Evolutionary conservation across 805 yeast species (phyloP).

Genomic region (Saturnispora silvae): DNA sequence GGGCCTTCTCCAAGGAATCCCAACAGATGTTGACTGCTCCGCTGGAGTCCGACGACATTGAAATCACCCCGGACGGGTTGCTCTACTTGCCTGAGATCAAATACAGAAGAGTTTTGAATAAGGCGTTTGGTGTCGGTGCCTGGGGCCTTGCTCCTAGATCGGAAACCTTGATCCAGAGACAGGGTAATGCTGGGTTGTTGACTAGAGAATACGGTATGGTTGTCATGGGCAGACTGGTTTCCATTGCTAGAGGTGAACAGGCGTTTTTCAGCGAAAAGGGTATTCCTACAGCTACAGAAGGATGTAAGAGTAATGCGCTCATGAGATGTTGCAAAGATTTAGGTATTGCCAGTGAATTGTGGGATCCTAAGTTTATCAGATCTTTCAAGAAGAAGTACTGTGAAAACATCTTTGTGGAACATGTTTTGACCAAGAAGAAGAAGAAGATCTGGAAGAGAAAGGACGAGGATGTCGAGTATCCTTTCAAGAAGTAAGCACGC

Average conservation of each 20-base stretch:
- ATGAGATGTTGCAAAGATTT: conserved; percentile 98
- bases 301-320: conserved; percentile 90
- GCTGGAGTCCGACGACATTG: conserved; percentile 65
- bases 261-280: conserved; percentile 80
- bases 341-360: conserved; percentile 91
- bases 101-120: conserved; percentile 78
- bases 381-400: conserved; percentile 54
- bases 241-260: conserved; percentile 93
- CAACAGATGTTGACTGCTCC: conserved; percentile 52
- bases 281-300: conserved; percentile 92
- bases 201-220: conserved; percentile 87
- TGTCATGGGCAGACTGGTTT: conserved; percentile 78
- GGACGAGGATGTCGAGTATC: conserved; percentile 75
- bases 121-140: conserved; percentile 96
- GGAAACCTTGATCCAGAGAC: conserved; percentile 53
- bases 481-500: conserved; percentile 48
- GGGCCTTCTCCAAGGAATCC: conserved; percentile 57
- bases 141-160: conserved; percentile 97
- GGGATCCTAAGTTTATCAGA: conserved; percentile 92
- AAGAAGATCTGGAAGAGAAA: conserved; percentile 89
- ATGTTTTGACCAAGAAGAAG: conserved; percentile 69
- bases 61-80: conserved; percentile 92
- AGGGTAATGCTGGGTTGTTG: conserved; percentile 32
- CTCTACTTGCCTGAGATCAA: conserved; percentile 91
- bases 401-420: conserved; percentile 79